Evolutionary conservation across 2,329 filamentous ascomycete species (phyloP).

Genomic region (Neonectria neomacrospora): DNA sequence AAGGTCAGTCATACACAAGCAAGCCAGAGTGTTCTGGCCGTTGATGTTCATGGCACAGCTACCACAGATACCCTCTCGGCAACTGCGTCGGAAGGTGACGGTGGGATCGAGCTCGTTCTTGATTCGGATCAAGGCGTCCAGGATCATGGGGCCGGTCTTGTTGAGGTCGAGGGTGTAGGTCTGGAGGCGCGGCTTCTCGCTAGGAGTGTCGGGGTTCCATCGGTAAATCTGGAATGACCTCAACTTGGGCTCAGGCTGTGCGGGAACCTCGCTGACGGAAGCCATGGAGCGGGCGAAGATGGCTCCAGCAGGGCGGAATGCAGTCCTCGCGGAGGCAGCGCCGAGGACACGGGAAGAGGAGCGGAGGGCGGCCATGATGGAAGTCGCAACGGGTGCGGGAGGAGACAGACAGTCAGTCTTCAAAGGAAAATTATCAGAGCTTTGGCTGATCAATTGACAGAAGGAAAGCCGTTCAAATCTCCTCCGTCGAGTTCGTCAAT

Average conservation of each 20-base stretch:
- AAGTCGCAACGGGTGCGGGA: slow-evolving; percentile 40
- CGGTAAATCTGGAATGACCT: slow-evolving; percentile 99
- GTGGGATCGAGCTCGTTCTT: slow-evolving; percentile 99
- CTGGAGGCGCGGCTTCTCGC: slow-evolving; percentile 95
- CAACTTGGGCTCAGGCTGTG: slow-evolving; percentile 72
- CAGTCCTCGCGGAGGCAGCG: slow-evolving; percentile 54
- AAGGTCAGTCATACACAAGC: slow-evolving; percentile 75
- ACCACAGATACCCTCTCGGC: slow-evolving; percentile 97
- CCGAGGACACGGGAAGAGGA: slow-evolving; percentile 65
- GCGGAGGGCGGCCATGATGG: slow-evolving; percentile 70
- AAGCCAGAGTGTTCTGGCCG: slow-evolving; percentile 96
- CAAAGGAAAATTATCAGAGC: slow-evolving; percentile 31
- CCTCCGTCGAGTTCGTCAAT: slow-evolving; percentile 41
- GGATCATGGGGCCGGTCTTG: slow-evolving; percentile 98
- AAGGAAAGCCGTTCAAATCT: slow-evolving; percentile 44
- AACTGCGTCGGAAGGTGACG: slow-evolving; percentile 93
- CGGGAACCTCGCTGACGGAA: slow-evolving; percentile 67
- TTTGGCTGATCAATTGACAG: slow-evolving; percentile 41
- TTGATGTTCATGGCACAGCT: slow-evolving; percentile 99
- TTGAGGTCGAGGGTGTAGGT: slow-evolving; percentile 94
- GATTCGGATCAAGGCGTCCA: slow-evolving; percentile 96
- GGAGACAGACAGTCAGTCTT: slow-evolving; percentile 45
- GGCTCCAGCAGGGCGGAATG: slow-evolving; percentile 52
- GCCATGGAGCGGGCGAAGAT: slow-evolving; percentile 65
- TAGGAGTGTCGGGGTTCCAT: slow-evolving; percentile 95